Conservation (phyloP, 805 yeast species). For the Metschnikowia koreensis region DNA sequence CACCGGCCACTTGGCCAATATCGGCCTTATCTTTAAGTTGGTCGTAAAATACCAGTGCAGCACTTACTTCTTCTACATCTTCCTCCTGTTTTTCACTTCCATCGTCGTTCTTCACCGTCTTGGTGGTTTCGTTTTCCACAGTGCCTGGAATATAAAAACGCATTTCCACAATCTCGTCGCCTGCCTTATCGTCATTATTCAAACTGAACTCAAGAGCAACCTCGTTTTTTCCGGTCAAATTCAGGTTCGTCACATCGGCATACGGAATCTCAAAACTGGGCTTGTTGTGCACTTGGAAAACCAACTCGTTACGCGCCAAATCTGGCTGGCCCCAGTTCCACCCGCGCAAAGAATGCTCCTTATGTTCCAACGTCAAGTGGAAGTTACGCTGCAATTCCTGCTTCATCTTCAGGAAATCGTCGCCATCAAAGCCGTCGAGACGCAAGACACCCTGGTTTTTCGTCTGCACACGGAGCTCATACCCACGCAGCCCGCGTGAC, state of each 20-base stretch:
- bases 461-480: slow-evolving; percentile 84
- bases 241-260: slow-evolving; percentile 73
- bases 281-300: slow-evolving; percentile 79
- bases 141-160: slow-evolving; percentile 92
- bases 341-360: slow-evolving; percentile 92
- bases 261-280: slow-evolving; percentile 94
- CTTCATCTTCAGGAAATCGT: slow-evolving; percentile 77
- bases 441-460: slow-evolving; percentile 81
- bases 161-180: slow-evolving; percentile 95
- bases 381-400: slow-evolving; percentile 80
- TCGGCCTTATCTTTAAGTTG: slow-evolving; percentile 90
- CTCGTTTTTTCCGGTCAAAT: slow-evolving; percentile 87
- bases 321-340: slow-evolving; percentile 99
- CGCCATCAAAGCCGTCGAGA: slow-evolving; percentile 88
- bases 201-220: slow-evolving; percentile 84
- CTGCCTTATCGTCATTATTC: slow-evolving; percentile 63
- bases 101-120: slow-evolving; percentile 26
- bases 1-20: slow-evolving; percentile 92
- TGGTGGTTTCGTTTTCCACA: slow-evolving; percentile 49
- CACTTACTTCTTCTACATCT: slow-evolving; percentile 51
- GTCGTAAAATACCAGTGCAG: slow-evolving; percentile 86
- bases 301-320: slow-evolving; percentile 86
- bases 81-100: slow-evolving; percentile 34
- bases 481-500: slow-evolving; percentile 93
- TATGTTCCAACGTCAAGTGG: slow-evolving; percentile 67